phyloP scores from a whole-genome alignment of 371 early-diverging fungal species.

The Saksenaea oblongispora region DNA sequence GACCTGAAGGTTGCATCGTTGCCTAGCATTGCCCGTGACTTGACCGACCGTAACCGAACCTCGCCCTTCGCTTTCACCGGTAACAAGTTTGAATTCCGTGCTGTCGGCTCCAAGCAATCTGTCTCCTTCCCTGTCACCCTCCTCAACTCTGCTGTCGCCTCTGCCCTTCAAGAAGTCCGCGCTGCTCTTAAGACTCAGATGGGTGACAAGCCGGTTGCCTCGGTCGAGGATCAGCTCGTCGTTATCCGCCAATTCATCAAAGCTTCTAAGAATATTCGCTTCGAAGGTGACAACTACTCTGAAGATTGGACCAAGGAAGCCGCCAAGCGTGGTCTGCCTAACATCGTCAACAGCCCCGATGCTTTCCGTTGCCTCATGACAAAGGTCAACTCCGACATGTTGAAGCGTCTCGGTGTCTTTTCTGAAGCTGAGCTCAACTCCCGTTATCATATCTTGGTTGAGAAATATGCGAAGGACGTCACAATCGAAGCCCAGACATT shows the following conservation, averaged over 20 bases:
- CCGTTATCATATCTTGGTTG: constrained; percentile 91
- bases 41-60: constrained; percentile 98
- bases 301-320: constrained; percentile 81
- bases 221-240: constrained; percentile 84
- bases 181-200: constrained; percentile 71
- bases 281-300: constrained; percentile 97
- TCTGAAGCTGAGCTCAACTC: constrained; percentile 86
- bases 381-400: constrained; percentile 72
- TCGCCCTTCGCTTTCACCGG: constrained; percentile 99
- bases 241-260: constrained; percentile 86
- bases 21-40: constrained; percentile 91
- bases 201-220: constrained; percentile 77
- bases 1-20: constrained; percentile 91
- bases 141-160: constrained; percentile 92
- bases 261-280: constrained; percentile 86
- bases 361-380: constrained; percentile 83
- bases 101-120: constrained; percentile 97
- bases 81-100: constrained; percentile 99
- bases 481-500: constrained; percentile 95
- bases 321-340: constrained; percentile 88
- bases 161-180: constrained; percentile 74
- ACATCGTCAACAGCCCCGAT: constrained; percentile 85
- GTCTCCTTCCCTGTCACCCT: constrained; percentile 94
- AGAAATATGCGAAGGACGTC: constrained; percentile 95
- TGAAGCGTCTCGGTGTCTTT: constrained; percentile 83